Evolutionary conservation across 768 basidiomycete genomes (phyloP), one percentile per base, ranked within the genome.

Genomic region (Rhizopogon vulgaris): DNA sequence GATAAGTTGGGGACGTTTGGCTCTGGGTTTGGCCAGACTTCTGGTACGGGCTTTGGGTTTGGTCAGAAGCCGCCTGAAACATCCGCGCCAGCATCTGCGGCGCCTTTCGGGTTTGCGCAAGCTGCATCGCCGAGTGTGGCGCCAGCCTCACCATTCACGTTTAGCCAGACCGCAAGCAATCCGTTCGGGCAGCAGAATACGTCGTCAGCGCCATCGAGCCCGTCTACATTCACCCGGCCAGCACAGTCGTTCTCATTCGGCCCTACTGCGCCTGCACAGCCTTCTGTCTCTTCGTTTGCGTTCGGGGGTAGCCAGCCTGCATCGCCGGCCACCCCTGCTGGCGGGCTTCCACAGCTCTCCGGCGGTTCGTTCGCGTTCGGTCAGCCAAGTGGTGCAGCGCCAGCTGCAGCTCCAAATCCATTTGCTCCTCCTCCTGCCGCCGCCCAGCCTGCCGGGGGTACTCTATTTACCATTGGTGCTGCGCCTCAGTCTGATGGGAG

Each of bases 401-500:
- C 72, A n/a, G 60, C 73, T 34, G 64, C 62, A 40, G 70, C 74
- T 27, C 64, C 74, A 5, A 74, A 73, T 36, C 74, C 77, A 8
- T 83, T 82, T 55, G 69, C 72, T 59, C 69, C 70, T 4, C 6
- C 61, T 3, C 69, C 70, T 4, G 7, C 61, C 2, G 62, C 71
- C 9, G n/a, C 64, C 34, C 68, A 69, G 12, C 61, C 74, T 2
- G 49, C 24, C 30, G 67, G 69, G 6, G 63, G 54, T 48, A 58
- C 68, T 3, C 54, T 84, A 34, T 84, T 84, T 59, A 84, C 82
- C 11, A 83, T 84, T 49, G 83, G 83, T 28, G 71, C 83, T 42
- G 74, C 78, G 2, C 58, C 75, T 24, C 66, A 73, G 4, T 38
- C 69, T 57, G 50, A 63, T 49, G 61, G 57, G 17, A 71, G 79